Percentiles rank a stretch among this genome's conserved stretches.
phyloP scores from a whole-genome alignment of 2,329 filamentous ascomycete species.

The Coniosporium tulheliwenetii region DNA sequence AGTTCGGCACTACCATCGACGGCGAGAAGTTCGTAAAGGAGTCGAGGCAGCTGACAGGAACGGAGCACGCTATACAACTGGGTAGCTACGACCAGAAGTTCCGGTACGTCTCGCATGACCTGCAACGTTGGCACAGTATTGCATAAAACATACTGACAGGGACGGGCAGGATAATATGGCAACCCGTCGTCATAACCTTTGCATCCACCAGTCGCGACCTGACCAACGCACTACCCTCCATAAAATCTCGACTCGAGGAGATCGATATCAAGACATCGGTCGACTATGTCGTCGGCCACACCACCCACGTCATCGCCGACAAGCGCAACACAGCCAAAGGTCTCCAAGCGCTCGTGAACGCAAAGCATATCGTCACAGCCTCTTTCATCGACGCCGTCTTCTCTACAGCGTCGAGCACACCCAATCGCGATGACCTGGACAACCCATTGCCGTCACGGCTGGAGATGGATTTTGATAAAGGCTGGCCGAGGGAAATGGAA shows the following conservation, averaged over 20 bases:
- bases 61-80: conserved; percentile 51
- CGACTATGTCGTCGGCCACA: conserved; percentile 53
- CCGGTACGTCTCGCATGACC: conserved; percentile 23
- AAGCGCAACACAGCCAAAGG: conserved; percentile 84
- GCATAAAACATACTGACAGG: neutral
- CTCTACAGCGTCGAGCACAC: conserved; percentile 30
- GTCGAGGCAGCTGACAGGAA: conserved; percentile 38
- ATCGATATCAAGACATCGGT: conserved; percentile 77
- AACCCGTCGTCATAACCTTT: conserved; percentile 66
- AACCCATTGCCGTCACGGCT: conserved; percentile 39
- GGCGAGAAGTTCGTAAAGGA: conserved; percentile 49
- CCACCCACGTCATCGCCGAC: conserved; percentile 76
- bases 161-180: conserved; percentile 53
- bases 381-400: conserved; percentile 60
- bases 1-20: conserved; percentile 68
- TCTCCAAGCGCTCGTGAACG: conserved; percentile 73
- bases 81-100: conserved; percentile 54
- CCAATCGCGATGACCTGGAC: conserved; percentile 28
- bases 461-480: conserved; percentile 62
- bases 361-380: conserved; percentile 57
- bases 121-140: neutral
- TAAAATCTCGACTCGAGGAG: conserved; percentile 55
- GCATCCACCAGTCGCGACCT: too few relatives aligned
- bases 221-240: conserved; percentile 49
- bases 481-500: conserved; percentile 62